These are phyloP conservation scores for Microcos paniculata DNA, from an alignment of 345 rosid species.

Conservation along the genomic window DNA sequence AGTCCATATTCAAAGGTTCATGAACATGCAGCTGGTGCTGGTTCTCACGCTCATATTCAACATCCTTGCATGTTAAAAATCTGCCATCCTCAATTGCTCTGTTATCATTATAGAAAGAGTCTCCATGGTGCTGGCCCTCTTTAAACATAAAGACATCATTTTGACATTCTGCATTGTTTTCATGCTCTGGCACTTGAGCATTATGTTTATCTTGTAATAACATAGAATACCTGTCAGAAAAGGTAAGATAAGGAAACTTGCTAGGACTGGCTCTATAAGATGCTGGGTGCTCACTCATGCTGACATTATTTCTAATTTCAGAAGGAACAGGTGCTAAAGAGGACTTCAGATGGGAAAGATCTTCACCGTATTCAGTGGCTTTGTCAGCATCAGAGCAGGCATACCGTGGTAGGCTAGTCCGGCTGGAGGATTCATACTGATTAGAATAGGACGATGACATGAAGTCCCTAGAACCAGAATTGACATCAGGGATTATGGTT, in stretches of 20 bases:
- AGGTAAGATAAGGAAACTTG: slow-evolving; percentile 31
- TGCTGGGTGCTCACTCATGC: slow-evolving; percentile 17
- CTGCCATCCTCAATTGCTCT: slow-evolving; percentile 27
- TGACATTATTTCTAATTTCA: slow-evolving; percentile 15
- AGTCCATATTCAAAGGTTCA: slow-evolving; percentile 14
- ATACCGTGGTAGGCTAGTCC: slow-evolving; percentile 11
- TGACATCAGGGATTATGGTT: slow-evolving; percentile 15
- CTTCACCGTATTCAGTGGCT: not conserved
- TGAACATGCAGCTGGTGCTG: not conserved
- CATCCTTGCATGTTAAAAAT: slow-evolving; percentile 4
- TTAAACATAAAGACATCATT: slow-evolving; percentile 24
- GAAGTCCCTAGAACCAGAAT: slow-evolving; percentile 14
- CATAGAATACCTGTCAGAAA: slow-evolving; percentile 14
- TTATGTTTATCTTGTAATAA: slow-evolving; percentile 21
- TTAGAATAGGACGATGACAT: slow-evolving; percentile 22
- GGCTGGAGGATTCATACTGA: slow-evolving; percentile 20
- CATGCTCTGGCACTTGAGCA: slow-evolving; percentile 16
- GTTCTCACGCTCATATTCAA: slow-evolving; percentile 7
- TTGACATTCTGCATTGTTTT: slow-evolving; percentile 22
- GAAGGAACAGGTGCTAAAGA: slow-evolving; percentile 16
- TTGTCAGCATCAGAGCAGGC: slow-evolving; percentile 17
- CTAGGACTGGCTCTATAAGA: slow-evolving; percentile 20
- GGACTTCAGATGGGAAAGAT: slow-evolving; percentile 22
- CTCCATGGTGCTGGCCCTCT: slow-evolving; percentile 23
- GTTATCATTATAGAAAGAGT: slow-evolving; percentile 6